Percentiles rank a stretch among this genome's conserved stretches.
Evolutionary conservation across 106 monocot genomes (phyloP).

Genomic region (Platanthera zijinensis): DNA sequence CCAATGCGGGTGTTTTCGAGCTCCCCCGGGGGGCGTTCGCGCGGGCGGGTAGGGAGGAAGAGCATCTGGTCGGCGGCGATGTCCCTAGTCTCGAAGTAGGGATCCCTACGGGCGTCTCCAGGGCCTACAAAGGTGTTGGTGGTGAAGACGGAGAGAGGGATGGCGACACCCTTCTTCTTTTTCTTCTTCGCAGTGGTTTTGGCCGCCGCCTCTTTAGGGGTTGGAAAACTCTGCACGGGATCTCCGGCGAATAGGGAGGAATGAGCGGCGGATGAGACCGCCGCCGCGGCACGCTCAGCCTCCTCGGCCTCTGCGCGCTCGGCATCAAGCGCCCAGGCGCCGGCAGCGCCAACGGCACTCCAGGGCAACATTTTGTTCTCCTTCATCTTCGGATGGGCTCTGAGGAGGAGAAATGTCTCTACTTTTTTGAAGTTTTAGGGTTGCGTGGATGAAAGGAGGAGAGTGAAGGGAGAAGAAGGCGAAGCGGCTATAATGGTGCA

Average conservation of each 20-base stretch:
- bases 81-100: slow-evolving; percentile 10
- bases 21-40: slow-evolving; percentile 44
- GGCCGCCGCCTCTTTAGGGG: slow-evolving; percentile 34
- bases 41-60: slow-evolving; percentile 44
- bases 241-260: background rate
- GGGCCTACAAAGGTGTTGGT: slow-evolving; percentile 24
- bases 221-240: slow-evolving; percentile 33
- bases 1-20: slow-evolving; percentile 30
- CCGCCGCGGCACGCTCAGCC: slow-evolving; percentile 14
- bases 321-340: slow-evolving; percentile 68
- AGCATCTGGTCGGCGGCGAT: slow-evolving; percentile 41
- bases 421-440: background rate
- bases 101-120: slow-evolving; percentile 11
- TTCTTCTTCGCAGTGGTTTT: slow-evolving; percentile 37
- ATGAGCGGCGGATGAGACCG: background rate
- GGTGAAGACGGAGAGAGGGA: slow-evolving; percentile 17
- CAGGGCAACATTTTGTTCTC: slow-evolving; percentile 31
- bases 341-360: slow-evolving; percentile 48
- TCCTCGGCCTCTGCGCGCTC: slow-evolving; percentile 50
- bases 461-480: background rate
- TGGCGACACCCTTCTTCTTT: slow-evolving; percentile 28
- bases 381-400: background rate
- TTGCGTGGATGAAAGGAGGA: background rate
- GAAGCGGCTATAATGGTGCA: background rate
- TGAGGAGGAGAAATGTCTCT: background rate